Conservation (phyloP, 257 asterid species). For the Gentiana straminea region DNA sequence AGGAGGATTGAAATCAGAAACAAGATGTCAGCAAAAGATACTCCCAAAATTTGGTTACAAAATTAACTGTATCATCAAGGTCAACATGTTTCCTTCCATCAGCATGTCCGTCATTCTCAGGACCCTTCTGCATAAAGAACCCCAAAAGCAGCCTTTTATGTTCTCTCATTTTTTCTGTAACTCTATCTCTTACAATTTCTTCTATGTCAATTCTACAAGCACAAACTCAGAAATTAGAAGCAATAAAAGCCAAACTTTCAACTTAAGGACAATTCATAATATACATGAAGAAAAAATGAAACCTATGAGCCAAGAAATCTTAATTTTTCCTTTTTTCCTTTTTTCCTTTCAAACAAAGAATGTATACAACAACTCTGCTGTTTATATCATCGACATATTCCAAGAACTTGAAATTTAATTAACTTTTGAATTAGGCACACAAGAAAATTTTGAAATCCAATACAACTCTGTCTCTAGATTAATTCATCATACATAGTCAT, state of each 20-base stretch:
- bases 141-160: slow-evolving; percentile 79
- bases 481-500: too few relatives aligned
- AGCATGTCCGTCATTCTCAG: slow-evolving; percentile 44
- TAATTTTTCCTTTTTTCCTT: background rate
- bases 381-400: slow-evolving; percentile 66
- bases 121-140: slow-evolving; percentile 74
- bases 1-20: too few relatives aligned
- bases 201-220: slow-evolving; percentile 50
- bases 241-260: slow-evolving; percentile 6
- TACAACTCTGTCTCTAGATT: too few relatives aligned
- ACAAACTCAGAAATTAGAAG: slow-evolving; percentile 2
- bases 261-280: slow-evolving; percentile 6
- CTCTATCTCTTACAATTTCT: slow-evolving; percentile 52
- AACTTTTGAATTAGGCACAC: too few relatives aligned
- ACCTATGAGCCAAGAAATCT: slow-evolving; percentile 92
- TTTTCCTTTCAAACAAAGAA: too few relatives aligned
- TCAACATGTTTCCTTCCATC: slow-evolving; percentile 59
- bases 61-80: slow-evolving; percentile 68
- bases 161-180: slow-evolving; percentile 77
- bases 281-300: slow-evolving; percentile 6
- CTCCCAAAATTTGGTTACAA: slow-evolving; percentile 46
- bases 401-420: slow-evolving; percentile 10
- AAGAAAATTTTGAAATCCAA: too few relatives aligned
- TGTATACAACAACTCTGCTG: slow-evolving; percentile 16
- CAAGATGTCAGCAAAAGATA: slow-evolving; percentile 12